Base-by-base conservation (phyloP, 768 basidiomycete genomes). In the Tubosaeta sp. region DNA sequence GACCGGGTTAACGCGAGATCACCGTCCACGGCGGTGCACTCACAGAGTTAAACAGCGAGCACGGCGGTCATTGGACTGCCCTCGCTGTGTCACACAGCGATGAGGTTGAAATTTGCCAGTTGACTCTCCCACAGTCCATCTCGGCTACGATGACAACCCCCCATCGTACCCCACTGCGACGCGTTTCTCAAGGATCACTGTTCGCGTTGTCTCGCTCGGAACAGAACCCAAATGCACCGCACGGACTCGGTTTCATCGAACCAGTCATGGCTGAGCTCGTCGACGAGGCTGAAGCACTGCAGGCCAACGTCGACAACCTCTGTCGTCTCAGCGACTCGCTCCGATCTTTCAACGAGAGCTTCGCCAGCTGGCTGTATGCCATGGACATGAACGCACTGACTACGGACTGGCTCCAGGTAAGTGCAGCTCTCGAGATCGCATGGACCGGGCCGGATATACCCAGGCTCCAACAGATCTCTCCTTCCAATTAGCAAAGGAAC, bases 361-460 rank as follows among this genome's bases (percentile, higher is more conserved):
- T 97, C 62, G 88, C 94, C 13, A 91, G 89, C 63, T 94, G 84
- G 80, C 69, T 95, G 11, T 94, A 94, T 65, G 82, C 86, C 21
- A 85, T 94, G 82, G 87, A 90, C 64, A 95, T 97, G 91, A 93
- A 94, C 63, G 84, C 91, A 3, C 78, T 95, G 50, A 93, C 92
- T n/a, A 84, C 84, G 0, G 94, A 96, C 64, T 96, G 92, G 92
- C 83, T 81, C 1, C 87, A 94, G 77, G 91, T 86, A 54, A 11
- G 61, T 38, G 6, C 27, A 6, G 1, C 3, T 31, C 18, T 0
- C 38, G 29, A 3, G 7, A 39, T 27, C 35, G 11, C 6, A 30
- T 19, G 0, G 1, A 9, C 22, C 41, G 10, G 12, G 34, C 22
- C 38, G n/a, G 11, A 25, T 40, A 21, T 46, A 27, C 38, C 4